A percentile compares a stretch with the other conserved stretches of the same genome.
phyloP scores from a whole-genome alignment of 1,139 yeast genomes.

The Kodamaea sp. region DNA sequence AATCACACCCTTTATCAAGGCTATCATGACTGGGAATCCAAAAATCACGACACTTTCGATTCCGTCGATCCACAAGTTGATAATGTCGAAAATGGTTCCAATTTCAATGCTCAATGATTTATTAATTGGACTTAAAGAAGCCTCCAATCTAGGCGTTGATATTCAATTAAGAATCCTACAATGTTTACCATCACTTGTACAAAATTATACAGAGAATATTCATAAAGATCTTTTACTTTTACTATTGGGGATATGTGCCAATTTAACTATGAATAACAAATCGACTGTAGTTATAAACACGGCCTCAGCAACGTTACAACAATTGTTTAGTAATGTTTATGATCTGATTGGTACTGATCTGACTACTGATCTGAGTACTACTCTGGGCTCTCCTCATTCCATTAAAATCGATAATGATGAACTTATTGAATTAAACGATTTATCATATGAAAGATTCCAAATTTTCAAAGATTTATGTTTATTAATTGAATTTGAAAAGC shows the following conservation, averaged over 20 bases:
- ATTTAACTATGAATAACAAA: slow-evolving; percentile 65
- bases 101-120: slow-evolving; percentile 48
- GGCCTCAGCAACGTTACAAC: slow-evolving; percentile 90
- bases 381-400: too few relatives aligned
- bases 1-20: slow-evolving; percentile 64
- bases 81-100: slow-evolving; percentile 35
- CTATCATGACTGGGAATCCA: slow-evolving; percentile 72
- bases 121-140: slow-evolving; percentile 65
- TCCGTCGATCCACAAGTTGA: slow-evolving; percentile 15
- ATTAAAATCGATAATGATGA: slow-evolving; percentile 45
- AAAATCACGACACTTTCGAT: slow-evolving; percentile 65
- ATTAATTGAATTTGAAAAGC: slow-evolving; percentile 56
- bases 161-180: slow-evolving; percentile 87
- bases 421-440: slow-evolving; percentile 41
- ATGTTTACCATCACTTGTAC: slow-evolving; percentile 71
- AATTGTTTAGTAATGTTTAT: slow-evolving; percentile 69
- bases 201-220: slow-evolving; percentile 53
- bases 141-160: slow-evolving; percentile 73
- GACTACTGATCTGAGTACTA: too few relatives aligned
- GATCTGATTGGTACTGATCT: slow-evolving; percentile 54
- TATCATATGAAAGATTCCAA: slow-evolving; percentile 65
- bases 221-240: slow-evolving; percentile 55
- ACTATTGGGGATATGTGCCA: slow-evolving; percentile 66
- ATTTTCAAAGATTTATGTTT: slow-evolving; percentile 71
- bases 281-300: slow-evolving; percentile 82